Evolutionary conservation across 2,329 filamentous ascomycete species (phyloP), one percentile per base, ranked within the genome.

Genomic region (Stachybotrys chlorohalonatus): DNA sequence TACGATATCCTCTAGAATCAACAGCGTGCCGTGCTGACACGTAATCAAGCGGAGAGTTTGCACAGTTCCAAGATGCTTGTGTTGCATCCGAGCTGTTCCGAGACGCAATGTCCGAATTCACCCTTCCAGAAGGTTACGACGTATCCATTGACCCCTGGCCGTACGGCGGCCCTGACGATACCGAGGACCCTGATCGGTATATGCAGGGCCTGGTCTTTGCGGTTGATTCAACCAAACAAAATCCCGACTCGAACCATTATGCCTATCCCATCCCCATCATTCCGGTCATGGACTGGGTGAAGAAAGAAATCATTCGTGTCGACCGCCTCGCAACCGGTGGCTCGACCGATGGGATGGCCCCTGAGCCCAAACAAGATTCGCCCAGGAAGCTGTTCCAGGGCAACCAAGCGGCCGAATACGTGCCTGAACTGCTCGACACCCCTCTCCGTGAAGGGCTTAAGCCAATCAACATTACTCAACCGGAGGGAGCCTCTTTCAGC

Each of bases 381-480:
- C 78, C 66, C 56, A 74, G 60, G 67, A 76, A 64, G 66, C 75
- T 75, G 17, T 78, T 84, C 52, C 70, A 72, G 13, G 64, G 70
- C 49, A 61, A 64, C 54, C 64, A 60, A 48, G 54, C 71, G 0
- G 71, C 73, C 42, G 78, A 81, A 54, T 80, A 78, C 59, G 66
- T 74, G 0, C 76, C 77, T 2, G 77, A 80, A 62, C 69, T 85
- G 2, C 69, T 84, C 9, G 69, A 74, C 13, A 60, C 64, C 1
- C 73, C 76, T 0, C 61, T 73, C 15, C 70, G 82, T 11, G 69
- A 74, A 48, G 81, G 81, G 54, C 64, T 84, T 31, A 90, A 89
- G 68, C 86, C 87, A 6, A 79, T 91, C 63, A 82, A 89, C 60
- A 83, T 93, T 49, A 76, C 82, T 1, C 89, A 93, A 63, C 79